Base-by-base conservation (phyloP, 768 basidiomycete species). In the Russula emetica region DNA sequence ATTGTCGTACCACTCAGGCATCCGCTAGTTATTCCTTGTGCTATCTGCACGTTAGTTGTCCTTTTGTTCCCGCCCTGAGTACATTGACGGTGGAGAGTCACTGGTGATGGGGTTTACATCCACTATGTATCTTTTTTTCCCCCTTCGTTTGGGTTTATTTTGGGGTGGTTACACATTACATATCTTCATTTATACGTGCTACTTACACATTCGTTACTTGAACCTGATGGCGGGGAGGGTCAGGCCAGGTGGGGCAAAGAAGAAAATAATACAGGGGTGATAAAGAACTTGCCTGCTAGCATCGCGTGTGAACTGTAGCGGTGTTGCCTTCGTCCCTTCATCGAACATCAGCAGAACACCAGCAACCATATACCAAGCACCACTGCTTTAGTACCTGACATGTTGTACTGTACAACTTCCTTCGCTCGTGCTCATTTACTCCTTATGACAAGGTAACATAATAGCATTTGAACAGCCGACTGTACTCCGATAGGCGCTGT, bases 131-230 rank as follows among this genome's bases (percentile, higher is more conserved):
- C 24, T 42, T 49, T 38, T 22, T 62, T 45, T 40, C 16, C 5
- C 5, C 26, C 24, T 18, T 58, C 24, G 20, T n/a, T 60, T 54
- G 45, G 55, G 40, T 28, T 45, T 56, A 34, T 36, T 34, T 44
- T 59, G 22, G 28, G 44, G 30, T n/a, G n/a, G n/a, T 32, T 54
- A 34, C 11, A 47, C 47, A 49, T 36, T 32, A 28, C 53, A 64
- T 55, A 49, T 55, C 22, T 28, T 34, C 18, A n/a, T 4, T 32
- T 34, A 54, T 34, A 36, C 36, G 42, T 58, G 50, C 62, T 58
- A 53, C 42, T 64, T 60, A 24, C n/a, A 28, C 50, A 26, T n/a
- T 49, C 28, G 13, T 44, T 50, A 62, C 24, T 22, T 34, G 5
- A 20, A 52, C 28, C 30, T 44, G 18, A 42, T 20, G n/a, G 55